Conservation (phyloP, 495 filamentous ascomycete genomes). For the Hypoxylon fragiforme region DNA sequence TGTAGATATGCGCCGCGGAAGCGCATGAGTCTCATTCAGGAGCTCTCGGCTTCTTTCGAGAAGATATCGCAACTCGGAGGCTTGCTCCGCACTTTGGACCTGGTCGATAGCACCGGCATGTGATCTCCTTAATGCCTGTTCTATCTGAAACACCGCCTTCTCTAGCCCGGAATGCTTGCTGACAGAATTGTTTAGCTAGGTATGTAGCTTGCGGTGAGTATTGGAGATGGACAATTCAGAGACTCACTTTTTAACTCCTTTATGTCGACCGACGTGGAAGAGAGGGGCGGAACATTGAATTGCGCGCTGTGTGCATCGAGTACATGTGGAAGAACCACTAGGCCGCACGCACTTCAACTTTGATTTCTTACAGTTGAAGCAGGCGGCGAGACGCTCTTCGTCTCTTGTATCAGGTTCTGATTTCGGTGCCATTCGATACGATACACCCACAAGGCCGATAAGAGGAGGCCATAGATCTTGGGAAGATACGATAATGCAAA, state of each 20-base stretch:
- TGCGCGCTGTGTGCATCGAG: slow-evolving; percentile 62
- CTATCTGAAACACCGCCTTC: slow-evolving; percentile 72
- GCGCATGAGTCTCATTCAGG: slow-evolving; percentile 29
- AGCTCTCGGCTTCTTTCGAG: slow-evolving; percentile 53
- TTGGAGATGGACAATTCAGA: not conserved
- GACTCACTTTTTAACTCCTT: slow-evolving; percentile 73
- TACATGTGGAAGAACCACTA: slow-evolving; percentile 58
- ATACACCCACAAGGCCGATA: slow-evolving; percentile 26
- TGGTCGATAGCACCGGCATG: slow-evolving; percentile 49
- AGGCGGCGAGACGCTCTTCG: slow-evolving; percentile 56
- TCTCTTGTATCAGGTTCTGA: slow-evolving; percentile 35
- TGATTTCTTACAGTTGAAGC: slow-evolving; percentile 67
- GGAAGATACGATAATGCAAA: slow-evolving; percentile 8
- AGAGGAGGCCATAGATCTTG: slow-evolving; percentile 33
- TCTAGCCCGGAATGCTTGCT: slow-evolving; percentile 75
- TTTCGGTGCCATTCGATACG: slow-evolving; percentile 33
- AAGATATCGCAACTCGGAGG: slow-evolving; percentile 59
- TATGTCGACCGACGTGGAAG: slow-evolving; percentile 71
- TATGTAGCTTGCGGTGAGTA: slow-evolving; percentile 8
- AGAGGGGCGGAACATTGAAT: slow-evolving; percentile 66
- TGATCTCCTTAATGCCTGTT: slow-evolving; percentile 69
- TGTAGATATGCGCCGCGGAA: slow-evolving; percentile 19
- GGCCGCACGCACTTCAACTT: slow-evolving; percentile 63
- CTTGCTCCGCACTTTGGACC: slow-evolving; percentile 57
- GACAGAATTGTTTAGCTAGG: slow-evolving; percentile 12